Conservation (phyloP, 140 eudicot species). For the Erigeron philadelphicus region DNA sequence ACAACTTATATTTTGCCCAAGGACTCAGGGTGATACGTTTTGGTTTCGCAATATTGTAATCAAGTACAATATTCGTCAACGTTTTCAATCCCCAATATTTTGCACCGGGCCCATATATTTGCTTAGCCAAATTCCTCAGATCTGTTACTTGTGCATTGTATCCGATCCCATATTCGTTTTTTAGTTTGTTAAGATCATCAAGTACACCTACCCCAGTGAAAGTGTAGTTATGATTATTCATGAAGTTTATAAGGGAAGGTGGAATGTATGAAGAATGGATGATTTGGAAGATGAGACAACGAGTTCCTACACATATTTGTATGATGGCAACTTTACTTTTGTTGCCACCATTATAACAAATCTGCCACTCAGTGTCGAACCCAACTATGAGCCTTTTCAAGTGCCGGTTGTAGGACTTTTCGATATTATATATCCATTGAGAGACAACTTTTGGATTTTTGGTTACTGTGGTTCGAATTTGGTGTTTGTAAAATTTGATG, state of each 20-base stretch:
- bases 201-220: conserved; percentile 33
- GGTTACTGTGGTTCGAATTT: conserved; percentile 4
- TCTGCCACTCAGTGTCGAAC: conserved; percentile 31
- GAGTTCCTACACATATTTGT: conserved; percentile 35
- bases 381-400: background rate
- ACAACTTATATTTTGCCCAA: background rate
- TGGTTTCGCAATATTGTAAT: conserved; percentile 21
- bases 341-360: conserved; percentile 2
- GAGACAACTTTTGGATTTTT: background rate
- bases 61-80: conserved; percentile 20
- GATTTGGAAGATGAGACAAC: conserved; percentile 47
- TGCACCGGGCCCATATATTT: background rate
- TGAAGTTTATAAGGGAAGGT: background rate
- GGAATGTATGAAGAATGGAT: conserved; percentile 22
- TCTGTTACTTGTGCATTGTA: conserved; percentile 16
- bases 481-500: background rate
- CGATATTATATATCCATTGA: background rate
- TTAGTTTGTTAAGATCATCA: conserved; percentile 17
- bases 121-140: conserved; percentile 14
- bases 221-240: background rate
- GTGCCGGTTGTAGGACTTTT: background rate
- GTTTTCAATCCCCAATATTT: conserved; percentile 28
- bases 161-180: background rate
- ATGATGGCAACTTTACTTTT: conserved; percentile 37
- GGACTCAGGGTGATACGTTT: conserved; percentile 17